These are phyloP conservation scores for Candida railenensis DNA, from an alignment of 805 yeast genomes.

Conservation along the genomic window DNA sequence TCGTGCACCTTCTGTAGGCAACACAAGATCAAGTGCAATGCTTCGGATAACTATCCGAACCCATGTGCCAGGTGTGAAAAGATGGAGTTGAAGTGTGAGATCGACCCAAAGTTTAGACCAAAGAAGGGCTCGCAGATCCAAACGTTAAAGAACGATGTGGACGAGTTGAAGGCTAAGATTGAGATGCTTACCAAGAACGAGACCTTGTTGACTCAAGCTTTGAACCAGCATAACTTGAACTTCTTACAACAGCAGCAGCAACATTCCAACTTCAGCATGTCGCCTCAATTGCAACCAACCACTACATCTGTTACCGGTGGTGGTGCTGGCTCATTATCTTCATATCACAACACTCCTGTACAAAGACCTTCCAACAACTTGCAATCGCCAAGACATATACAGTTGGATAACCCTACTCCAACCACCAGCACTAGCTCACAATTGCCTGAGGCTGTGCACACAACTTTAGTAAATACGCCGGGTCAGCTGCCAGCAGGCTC, in stretches of 20 bases:
- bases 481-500: conserved; percentile 11
- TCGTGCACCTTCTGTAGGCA: conserved; percentile 94
- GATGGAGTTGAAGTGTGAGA: conserved; percentile 78
- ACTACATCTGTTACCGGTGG: too few species aligned
- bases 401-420: conserved; percentile 5
- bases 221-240: conserved; percentile 43
- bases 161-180: conserved; percentile 71
- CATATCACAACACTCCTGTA: conserved; percentile 5
- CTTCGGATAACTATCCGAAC: conserved; percentile 74
- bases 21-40: conserved; percentile 91
- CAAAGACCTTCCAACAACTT: conserved; percentile 6
- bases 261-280: conserved; percentile 5
- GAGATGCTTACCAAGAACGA: conserved; percentile 65
- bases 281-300: conserved; percentile 7
- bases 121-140: conserved; percentile 90
- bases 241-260: conserved; percentile 21
- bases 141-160: conserved; percentile 78
- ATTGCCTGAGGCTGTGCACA: conserved; percentile 3
- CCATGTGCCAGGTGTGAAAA: conserved; percentile 83
- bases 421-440: conserved; percentile 6
- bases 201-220: conserved; percentile 62
- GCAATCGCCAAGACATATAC: background rate
- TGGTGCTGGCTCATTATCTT: background rate
- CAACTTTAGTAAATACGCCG: conserved; percentile 1
- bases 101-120: conserved; percentile 89